A percentile compares a stretch with the other conserved stretches of the same genome.
phyloP scores from a whole-genome alignment of 2,329 filamentous ascomycete species.

The Pseudocercospora eumusae region DNA sequence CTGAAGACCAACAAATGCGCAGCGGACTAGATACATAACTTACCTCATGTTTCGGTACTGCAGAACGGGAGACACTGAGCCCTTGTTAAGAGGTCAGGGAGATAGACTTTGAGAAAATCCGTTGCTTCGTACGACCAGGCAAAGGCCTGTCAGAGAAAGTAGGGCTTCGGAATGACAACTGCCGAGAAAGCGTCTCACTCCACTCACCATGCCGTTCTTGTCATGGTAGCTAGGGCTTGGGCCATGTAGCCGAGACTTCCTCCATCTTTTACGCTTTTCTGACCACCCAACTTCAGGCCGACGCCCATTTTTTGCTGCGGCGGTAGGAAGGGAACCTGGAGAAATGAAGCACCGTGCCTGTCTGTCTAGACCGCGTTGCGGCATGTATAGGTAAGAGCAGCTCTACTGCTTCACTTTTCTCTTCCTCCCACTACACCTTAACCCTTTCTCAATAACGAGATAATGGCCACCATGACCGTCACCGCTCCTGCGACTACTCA shows the following conservation, averaged over 20 bases:
- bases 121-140: constrained; percentile 3
- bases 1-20: not conserved
- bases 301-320: not conserved
- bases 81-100: not conserved
- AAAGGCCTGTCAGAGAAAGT: constrained; percentile 4
- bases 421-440: not conserved
- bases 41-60: not conserved
- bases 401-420: not conserved
- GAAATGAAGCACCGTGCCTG: not conserved
- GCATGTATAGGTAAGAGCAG: constrained; percentile 2
- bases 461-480: constrained; percentile 9
- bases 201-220: constrained; percentile 3
- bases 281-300: not conserved
- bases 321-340: not conserved
- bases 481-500: constrained; percentile 1
- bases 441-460: not conserved
- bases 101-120: not conserved
- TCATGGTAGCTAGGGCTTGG: constrained; percentile 14
- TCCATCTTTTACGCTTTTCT: not conserved
- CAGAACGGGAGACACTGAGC: not conserved
- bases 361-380: not conserved
- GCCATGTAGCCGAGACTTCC: constrained; percentile 11
- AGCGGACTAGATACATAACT: not conserved
- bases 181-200: not conserved
- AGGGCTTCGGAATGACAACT: constrained; percentile 14